Evolutionary conservation across 305 asterid species (phyloP).

Genomic region (Plantago rigida): DNA sequence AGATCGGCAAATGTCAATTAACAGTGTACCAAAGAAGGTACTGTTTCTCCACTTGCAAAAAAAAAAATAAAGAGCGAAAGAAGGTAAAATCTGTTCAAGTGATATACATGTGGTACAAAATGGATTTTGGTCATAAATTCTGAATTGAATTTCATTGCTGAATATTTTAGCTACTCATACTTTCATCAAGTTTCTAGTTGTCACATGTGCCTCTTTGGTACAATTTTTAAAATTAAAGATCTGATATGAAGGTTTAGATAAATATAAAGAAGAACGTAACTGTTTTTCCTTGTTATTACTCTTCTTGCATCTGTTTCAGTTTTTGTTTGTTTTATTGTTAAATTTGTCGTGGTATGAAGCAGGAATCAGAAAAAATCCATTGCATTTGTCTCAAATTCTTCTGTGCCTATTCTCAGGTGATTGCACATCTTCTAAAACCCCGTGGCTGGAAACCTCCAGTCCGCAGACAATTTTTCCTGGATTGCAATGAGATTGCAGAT

Average conservation of each 20-base stretch:
- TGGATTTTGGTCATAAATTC: no score
- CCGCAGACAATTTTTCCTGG: slow-evolving; percentile 88
- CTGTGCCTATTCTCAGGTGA: slow-evolving; percentile 45
- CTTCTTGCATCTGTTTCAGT: slow-evolving; percentile 2
- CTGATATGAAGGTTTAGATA: no score
- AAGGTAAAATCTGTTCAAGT: background rate
- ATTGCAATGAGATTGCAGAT: slow-evolving; percentile 97
- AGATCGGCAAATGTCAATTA: slow-evolving; percentile 93
- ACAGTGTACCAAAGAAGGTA: slow-evolving; percentile 96
- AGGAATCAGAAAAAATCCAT: no score
- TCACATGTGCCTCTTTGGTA: no score
- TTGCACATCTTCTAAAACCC: slow-evolving; percentile 89
- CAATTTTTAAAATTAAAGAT: no score
- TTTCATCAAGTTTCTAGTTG: no score
- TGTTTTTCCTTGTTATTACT: background rate
- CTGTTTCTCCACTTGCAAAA: slow-evolving; percentile 1
- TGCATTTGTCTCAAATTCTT: slow-evolving; percentile 13
- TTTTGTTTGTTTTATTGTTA: slow-evolving; percentile 7
- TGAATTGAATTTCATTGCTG: no score
- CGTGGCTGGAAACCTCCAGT: slow-evolving; percentile 99
- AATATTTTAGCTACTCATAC: no score
- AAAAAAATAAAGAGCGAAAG: no score
- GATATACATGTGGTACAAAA: background rate
- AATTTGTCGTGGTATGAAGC: no score
- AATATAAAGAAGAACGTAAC: background rate